Conservation (phyloP, 164 flowering plant species). For the Chimonanthus praecox region DNA sequence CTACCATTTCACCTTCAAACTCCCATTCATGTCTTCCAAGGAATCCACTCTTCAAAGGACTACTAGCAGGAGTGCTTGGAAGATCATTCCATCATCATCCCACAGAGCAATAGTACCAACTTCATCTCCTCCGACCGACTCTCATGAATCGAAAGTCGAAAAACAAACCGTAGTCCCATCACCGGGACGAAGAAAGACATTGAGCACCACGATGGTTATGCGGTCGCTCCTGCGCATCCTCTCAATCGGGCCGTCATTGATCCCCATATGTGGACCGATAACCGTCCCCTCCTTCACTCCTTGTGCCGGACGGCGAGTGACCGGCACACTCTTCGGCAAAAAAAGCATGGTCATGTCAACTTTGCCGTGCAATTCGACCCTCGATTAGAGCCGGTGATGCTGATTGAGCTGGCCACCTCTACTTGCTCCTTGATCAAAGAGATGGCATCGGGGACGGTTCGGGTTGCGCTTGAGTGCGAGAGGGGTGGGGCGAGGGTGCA, state of each 20-base stretch:
- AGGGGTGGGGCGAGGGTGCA: conserved; percentile 13
- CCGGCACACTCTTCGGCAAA: conserved; percentile 76
- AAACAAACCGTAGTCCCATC: neutral
- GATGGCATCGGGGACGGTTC: conserved; percentile 74
- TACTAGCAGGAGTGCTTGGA: neutral
- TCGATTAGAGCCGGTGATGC: conserved; percentile 42
- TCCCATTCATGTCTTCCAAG: neutral
- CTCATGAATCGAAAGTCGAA: neutral
- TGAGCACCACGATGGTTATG: neutral
- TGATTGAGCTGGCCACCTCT: conserved; percentile 62
- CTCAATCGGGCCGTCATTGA: conserved; percentile 10
- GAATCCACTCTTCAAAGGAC: neutral
- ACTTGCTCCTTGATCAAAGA: conserved; percentile 59
- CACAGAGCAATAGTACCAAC: neutral
- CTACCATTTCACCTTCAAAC: neutral
- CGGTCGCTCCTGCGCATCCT: conserved; percentile 10
- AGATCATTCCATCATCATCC: neutral
- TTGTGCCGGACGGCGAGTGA: conserved; percentile 48
- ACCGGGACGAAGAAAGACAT: neutral
- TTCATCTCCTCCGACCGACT: neutral
- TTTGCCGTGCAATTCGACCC: conserved; percentile 68
- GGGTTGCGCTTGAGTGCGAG: conserved; percentile 77
- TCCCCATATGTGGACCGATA: conserved; percentile 39
- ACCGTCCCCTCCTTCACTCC: conserved; percentile 17
- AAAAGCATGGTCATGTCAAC: conserved; percentile 66